These are phyloP conservation scores for Euphorbia schlechtendalii DNA, from an alignment of 441 rosid species.

Conservation along the genomic window DNA sequence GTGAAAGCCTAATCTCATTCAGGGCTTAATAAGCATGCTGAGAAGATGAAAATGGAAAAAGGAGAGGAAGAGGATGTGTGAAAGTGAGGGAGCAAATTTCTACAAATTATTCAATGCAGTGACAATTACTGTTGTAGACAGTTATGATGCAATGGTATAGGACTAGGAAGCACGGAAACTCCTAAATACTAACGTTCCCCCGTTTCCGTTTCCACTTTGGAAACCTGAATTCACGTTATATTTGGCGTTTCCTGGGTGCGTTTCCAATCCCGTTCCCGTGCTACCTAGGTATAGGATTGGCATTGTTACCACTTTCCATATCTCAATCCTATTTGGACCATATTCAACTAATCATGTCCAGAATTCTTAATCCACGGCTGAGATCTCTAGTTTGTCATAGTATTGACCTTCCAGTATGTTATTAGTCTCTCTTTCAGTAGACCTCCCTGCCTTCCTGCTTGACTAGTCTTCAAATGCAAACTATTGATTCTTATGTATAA, in stretches of 20 bases:
- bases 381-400: background rate
- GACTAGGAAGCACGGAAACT: no score
- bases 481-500: background rate
- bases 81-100: no score
- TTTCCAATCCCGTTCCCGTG: no score
- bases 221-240: no score
- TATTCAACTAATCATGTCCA: background rate
- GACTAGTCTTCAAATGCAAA: background rate
- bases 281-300: background rate
- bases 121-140: no score
- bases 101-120: no score
- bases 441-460: background rate
- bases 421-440: background rate
- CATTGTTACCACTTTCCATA: background rate
- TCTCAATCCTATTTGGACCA: background rate
- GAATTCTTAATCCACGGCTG: background rate
- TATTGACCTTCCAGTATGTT: background rate
- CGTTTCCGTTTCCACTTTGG: no score
- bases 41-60: no score
- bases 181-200: no score
- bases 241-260: no score
- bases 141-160: no score
- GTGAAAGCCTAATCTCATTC: background rate
- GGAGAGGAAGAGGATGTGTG: background rate
- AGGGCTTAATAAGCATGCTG: background rate